Conservation (phyloP, 805 yeast species). For the Schwanniomyces pseudopolymorphus region DNA sequence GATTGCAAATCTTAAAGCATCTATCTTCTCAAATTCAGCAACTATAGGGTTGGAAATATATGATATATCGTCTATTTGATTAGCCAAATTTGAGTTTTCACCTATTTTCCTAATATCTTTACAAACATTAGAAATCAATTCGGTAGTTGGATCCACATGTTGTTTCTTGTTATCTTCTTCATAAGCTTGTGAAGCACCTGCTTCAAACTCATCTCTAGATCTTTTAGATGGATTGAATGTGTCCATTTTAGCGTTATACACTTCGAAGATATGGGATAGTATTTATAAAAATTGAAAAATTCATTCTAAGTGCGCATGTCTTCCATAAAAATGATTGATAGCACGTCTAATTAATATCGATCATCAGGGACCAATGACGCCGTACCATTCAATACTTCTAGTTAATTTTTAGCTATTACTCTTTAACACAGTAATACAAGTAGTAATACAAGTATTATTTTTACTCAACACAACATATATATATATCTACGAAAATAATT, state of each 20-base stretch:
- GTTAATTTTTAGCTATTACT: too few relatives aligned
- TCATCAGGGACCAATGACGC: too few relatives aligned
- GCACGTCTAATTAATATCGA: too few relatives aligned
- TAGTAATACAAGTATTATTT: too few relatives aligned
- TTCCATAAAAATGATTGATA: background rate
- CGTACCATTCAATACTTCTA: too few relatives aligned
- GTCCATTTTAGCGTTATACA: conserved; percentile 5
- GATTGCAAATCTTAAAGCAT: conserved; percentile 56
- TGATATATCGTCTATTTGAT: conserved; percentile 52
- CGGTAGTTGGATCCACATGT: conserved; percentile 40
- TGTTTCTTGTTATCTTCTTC: conserved; percentile 35
- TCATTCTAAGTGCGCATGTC: background rate
- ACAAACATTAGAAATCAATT: conserved; percentile 42
- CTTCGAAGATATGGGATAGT: background rate
- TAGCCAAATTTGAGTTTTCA: conserved; percentile 38
- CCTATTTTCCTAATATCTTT: conserved; percentile 46
- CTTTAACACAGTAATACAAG: too few relatives aligned
- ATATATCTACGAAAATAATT: background rate
- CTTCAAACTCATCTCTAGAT: conserved; percentile 30
- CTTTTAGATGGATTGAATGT: conserved; percentile 19
- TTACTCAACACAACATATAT: too few relatives aligned
- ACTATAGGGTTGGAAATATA: conserved; percentile 66
- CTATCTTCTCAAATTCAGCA: conserved; percentile 63
- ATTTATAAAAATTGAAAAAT: conserved; percentile 1
- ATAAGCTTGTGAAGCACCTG: conserved; percentile 9